Evolutionary conservation across 192 early-diverging fungal species (phyloP).

Genomic region (Coemansia asiatica): DNA sequence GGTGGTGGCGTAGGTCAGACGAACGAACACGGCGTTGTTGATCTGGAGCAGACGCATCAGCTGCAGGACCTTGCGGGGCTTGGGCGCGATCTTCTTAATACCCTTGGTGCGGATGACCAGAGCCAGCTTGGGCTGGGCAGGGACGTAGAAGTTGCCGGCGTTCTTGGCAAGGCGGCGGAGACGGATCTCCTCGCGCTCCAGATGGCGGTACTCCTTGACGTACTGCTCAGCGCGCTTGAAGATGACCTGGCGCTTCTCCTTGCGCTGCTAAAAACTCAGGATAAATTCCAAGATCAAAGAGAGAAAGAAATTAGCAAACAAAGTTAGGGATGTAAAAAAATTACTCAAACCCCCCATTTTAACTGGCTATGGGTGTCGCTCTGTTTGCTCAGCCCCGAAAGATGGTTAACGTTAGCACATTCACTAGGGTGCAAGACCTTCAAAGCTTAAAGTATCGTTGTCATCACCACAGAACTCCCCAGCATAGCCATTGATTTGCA

Average conservation of each 20-base stretch:
- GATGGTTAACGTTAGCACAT: conserved; percentile 61
- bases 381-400: conserved; percentile 75
- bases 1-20: conserved; percentile 92
- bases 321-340: background rate
- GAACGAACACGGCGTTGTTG: conserved; percentile 97
- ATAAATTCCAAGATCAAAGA: background rate
- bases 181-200: conserved; percentile 87
- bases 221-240: conserved; percentile 99
- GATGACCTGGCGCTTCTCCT: conserved; percentile 86
- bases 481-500: conserved; percentile 24
- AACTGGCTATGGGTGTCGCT: background rate
- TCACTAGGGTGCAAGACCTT: conserved; percentile 55
- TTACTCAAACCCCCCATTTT: no score
- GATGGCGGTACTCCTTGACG: conserved; percentile 92
- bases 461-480: conserved; percentile 49
- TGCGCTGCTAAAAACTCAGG: conserved; percentile 46
- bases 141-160: conserved; percentile 89
- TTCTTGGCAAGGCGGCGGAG: conserved; percentile 92
- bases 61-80: conserved; percentile 99
- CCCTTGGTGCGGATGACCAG: conserved; percentile 99
- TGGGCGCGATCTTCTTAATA: conserved; percentile 99
- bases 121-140: conserved; percentile 93
- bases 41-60: conserved; percentile 98
- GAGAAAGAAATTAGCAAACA: conserved; percentile 5
- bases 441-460: conserved; percentile 20